These are phyloP conservation scores for Sisymbrium irio DNA, from an alignment of 345 rosid species.

Conservation along the genomic window DNA sequence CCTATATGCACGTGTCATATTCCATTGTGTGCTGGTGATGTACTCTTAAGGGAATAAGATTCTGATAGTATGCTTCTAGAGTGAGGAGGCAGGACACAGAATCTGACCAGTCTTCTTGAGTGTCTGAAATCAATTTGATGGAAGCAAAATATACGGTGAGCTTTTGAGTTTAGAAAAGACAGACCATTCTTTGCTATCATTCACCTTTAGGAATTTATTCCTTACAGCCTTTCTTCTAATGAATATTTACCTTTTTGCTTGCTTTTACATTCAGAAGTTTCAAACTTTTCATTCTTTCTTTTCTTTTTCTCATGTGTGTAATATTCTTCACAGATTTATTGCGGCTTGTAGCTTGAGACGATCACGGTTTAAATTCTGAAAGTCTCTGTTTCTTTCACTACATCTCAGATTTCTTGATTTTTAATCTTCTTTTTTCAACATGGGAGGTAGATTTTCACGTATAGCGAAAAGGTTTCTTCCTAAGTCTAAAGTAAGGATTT, in stretches of 20 bases:
- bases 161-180: conserved; percentile 25
- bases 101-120: conserved; percentile 17
- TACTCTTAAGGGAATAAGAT: conserved; percentile 33
- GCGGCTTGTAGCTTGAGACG: neutral
- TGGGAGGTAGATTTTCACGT: conserved; percentile 47
- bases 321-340: conserved; percentile 14
- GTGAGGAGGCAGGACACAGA: conserved; percentile 30
- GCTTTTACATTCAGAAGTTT: conserved; percentile 8
- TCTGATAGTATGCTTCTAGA: conserved; percentile 23
- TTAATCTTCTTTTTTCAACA: neutral
- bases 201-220: conserved; percentile 30
- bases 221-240: conserved; percentile 18
- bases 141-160: conserved; percentile 10
- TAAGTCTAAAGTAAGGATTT: conserved; percentile 37
- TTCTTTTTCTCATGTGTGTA: neutral
- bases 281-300: neutral
- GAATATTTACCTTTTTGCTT: conserved; percentile 15
- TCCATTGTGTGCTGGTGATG: conserved; percentile 20
- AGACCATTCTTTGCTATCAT: conserved; percentile 2
- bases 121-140: conserved; percentile 20
- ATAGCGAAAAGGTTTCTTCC: conserved; percentile 47
- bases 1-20: conserved; percentile 4
- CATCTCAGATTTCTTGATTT: neutral
- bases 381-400: conserved; percentile 2
- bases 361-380: neutral